A percentile compares a stretch with the other conserved stretches of the same genome.
Evolutionary conservation across 1,284 basidiomycete genomes (phyloP).

Genomic region (Moniliophthora roreri): DNA sequence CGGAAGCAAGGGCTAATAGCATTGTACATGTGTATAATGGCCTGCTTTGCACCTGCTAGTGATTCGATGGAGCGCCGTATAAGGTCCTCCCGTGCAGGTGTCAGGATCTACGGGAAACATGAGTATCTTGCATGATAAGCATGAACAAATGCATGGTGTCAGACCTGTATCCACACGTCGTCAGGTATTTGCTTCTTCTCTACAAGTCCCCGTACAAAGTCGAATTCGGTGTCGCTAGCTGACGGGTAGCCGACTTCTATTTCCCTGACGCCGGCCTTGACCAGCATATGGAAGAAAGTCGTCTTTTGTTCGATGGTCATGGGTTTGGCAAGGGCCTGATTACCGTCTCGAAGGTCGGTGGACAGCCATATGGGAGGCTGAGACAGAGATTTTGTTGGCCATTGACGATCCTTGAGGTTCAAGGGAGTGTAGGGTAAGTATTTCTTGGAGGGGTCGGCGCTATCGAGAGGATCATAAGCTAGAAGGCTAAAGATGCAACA

Average conservation of each 20-base stretch:
- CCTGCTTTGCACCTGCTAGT: slow-evolving; percentile 87
- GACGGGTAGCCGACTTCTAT: slow-evolving; percentile 97
- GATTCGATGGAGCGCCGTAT: slow-evolving; percentile 92
- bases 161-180: slow-evolving; percentile 96
- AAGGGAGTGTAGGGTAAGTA: slow-evolving; percentile 88
- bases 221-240: slow-evolving; percentile 95
- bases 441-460: slow-evolving; percentile 81
- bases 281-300: slow-evolving; percentile 87
- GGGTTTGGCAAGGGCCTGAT: slow-evolving; percentile 93
- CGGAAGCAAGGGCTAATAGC: slow-evolving; percentile 95
- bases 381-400: slow-evolving; percentile 86
- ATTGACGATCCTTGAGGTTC: slow-evolving; percentile 81
- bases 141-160: slow-evolving; percentile 24
- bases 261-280: slow-evolving; percentile 95
- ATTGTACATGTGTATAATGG: slow-evolving; percentile 99
- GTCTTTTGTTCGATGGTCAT: slow-evolving; percentile 97
- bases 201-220: slow-evolving; percentile 88
- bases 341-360: slow-evolving; percentile 97
- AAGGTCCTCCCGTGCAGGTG: slow-evolving; percentile 93
- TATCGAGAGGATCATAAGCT: slow-evolving; percentile 30
- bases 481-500: neutral
- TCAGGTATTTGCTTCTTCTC: slow-evolving; percentile 87
- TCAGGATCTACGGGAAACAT: slow-evolving; percentile 81
- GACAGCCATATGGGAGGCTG: slow-evolving; percentile 95
- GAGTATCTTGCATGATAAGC: slow-evolving; percentile 14